Conservation (phyloP, 495 filamentous ascomycete species). For the Tuber microsphaerosporum region DNA sequence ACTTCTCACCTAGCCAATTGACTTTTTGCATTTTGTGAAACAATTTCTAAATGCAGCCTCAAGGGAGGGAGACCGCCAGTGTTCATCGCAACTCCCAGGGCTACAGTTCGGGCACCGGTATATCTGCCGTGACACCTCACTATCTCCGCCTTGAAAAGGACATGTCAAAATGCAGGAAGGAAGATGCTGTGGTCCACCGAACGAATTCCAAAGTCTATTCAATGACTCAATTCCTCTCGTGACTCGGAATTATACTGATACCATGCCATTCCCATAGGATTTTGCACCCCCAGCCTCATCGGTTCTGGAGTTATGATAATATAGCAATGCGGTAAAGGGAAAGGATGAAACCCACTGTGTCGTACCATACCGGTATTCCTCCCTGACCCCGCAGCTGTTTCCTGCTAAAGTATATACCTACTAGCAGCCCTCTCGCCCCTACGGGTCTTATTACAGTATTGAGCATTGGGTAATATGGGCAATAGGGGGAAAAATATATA, state of each 20-base stretch:
- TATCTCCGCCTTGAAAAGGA: background rate
- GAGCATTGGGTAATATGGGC: no score
- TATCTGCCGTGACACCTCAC: background rate
- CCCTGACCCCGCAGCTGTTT: background rate
- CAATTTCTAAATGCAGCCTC: background rate
- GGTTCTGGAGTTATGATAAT: background rate
- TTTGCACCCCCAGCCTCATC: background rate
- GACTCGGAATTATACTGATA: background rate
- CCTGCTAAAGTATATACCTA: no score
- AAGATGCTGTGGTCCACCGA: background rate
- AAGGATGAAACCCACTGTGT: background rate
- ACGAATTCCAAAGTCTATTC: background rate
- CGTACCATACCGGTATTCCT: background rate
- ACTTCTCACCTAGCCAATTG: background rate
- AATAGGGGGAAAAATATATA: no score
- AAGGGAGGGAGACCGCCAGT: background rate
- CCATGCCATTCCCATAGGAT: background rate
- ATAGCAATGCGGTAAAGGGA: background rate
- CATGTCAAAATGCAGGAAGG: background rate
- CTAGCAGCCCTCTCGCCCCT: no score
- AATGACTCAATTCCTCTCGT: background rate
- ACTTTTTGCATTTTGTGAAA: background rate
- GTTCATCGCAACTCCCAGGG: background rate
- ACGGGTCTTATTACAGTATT: no score
- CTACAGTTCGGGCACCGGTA: background rate